Evolutionary conservation across 1,284 basidiomycete genomes (phyloP).

Genomic region (Golubevia pallescens): DNA sequence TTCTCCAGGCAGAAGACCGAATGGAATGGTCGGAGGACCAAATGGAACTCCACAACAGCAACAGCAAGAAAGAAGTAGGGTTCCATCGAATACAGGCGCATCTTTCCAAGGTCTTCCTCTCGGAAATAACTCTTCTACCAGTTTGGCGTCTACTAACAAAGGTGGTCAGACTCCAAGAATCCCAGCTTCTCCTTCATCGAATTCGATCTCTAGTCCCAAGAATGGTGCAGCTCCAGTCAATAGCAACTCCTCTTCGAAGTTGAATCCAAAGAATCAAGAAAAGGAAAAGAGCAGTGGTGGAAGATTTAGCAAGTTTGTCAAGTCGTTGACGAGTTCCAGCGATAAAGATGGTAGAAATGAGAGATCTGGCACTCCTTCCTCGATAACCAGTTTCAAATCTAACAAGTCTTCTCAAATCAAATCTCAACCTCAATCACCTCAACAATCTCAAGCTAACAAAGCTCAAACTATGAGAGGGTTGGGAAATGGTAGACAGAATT

Average conservation of each 20-base stretch:
- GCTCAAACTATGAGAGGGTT: background rate
- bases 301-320: background rate
- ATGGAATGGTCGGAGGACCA: background rate
- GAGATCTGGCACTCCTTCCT: background rate
- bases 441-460: background rate
- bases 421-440: too few species aligned
- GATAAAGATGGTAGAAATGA: background rate
- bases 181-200: too few species aligned
- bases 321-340: background rate
- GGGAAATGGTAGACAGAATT: too few species aligned
- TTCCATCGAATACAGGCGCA: background rate
- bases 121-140: too few species aligned
- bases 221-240: background rate
- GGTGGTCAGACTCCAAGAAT: too few species aligned
- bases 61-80: background rate
- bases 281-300: background rate
- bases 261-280: background rate
- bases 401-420: background rate
- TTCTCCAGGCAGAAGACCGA: background rate
- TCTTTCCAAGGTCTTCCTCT: too few species aligned
- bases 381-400: background rate
- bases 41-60: background rate
- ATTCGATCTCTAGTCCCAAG: background rate
- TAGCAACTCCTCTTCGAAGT: background rate
- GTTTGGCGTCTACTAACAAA: too few species aligned